These are phyloP conservation scores for Mrakia frigida DNA, from an alignment of 768 basidiomycete species.

Conservation along the genomic window DNA sequence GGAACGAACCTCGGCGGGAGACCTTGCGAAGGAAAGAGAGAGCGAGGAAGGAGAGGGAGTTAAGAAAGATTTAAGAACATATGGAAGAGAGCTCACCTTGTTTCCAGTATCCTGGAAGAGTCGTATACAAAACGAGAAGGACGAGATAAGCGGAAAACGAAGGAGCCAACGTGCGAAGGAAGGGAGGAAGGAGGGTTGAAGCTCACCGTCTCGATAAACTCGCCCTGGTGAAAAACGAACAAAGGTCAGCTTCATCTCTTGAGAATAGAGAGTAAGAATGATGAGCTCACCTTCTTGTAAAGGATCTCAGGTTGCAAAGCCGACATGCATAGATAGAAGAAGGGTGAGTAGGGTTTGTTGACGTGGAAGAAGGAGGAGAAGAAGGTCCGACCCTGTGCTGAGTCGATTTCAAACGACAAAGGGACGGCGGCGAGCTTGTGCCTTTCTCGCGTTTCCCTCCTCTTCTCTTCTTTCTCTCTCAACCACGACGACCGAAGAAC, in stretches of 20 bases:
- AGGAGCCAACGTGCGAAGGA: conserved; percentile 36
- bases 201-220: conserved; percentile 79
- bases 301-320: conserved; percentile 19
- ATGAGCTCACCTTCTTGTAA: conserved; percentile 20
- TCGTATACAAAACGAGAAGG: not conserved
- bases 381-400: too few species aligned
- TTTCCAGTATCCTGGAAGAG: conserved; percentile 77
- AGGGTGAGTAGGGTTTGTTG: not conserved
- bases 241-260: not conserved
- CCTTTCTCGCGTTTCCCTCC: not conserved
- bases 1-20: conserved; percentile 27
- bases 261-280: not conserved
- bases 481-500: too few species aligned
- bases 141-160: not conserved
- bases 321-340: not conserved
- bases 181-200: not conserved
- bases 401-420: too few species aligned
- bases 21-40: conserved; percentile 8
- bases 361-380: not conserved
- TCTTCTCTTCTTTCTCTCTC: not conserved
- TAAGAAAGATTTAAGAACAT: not conserved
- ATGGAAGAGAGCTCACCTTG: conserved; percentile 55
- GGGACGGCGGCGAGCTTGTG: not conserved
- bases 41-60: not conserved
- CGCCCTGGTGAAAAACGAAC: conserved; percentile 51